Base-by-base conservation (phyloP, 331 rosid genomes). In the Pyrus hybrid region DNA sequence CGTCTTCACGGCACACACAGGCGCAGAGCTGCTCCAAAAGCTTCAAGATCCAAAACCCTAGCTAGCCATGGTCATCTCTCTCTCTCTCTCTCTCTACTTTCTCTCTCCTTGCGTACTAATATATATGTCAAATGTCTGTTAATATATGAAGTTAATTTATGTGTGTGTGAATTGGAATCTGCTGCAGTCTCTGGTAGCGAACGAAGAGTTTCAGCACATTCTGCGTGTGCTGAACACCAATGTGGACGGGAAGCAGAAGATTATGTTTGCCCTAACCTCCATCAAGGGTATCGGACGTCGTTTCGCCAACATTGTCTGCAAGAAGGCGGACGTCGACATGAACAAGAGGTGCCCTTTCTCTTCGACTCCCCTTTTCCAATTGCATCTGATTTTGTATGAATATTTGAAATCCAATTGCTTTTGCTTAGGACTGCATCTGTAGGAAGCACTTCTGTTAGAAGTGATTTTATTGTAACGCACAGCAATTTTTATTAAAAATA, bases 171-270 rank as follows among this genome's bases (percentile, higher is more conserved):
- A 16, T 68, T 17, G 20, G 47, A 53, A 29, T 16, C 5, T 21
- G 14, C 8, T 20, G 8, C 73, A 91, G 97, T 83, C 97, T 70
- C 84, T 91, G 71, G 97, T 91, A 14, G 97, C 94, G 8, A 91
- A 91, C 73, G 97, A 91, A 67, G 97, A 89, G 0, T 91, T 91
- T 47, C 96, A 88, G 88, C 96, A 91, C 82, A 91, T 91, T 70
- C 82, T 91, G 47, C 96, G 96, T 86, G 93, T 91, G 76, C 86
- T 86, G 78, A 91, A 91, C 80, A 89, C 97, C 0, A 91, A 89
- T 80, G 97, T 91, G 0, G 97, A 91, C 75, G 97, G 97, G 49
- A 91, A 89, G 88, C 93, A 86, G 85, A 91, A 87, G 84, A 91
- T 91, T 1, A 86, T 85, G 92, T 91, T 88, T 29, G 93, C 96